Percentiles rank a stretch among this genome's conserved stretches.
Conservation (phyloP, 2,329 filamentous ascomycete species). For the Colletotrichum chrysophilum region DNA sequence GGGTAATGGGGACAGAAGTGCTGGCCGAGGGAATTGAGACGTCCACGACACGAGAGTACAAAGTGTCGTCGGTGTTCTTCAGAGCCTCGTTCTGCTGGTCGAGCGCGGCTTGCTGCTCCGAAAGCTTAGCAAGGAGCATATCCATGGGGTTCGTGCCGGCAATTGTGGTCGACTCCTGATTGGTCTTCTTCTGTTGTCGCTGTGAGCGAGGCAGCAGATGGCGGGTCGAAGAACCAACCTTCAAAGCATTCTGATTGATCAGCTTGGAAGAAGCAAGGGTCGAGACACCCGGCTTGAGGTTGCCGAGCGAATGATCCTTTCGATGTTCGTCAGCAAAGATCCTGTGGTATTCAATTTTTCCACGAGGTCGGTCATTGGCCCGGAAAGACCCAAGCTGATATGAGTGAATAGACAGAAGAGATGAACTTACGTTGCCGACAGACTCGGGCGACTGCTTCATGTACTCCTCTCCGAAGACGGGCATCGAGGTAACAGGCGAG, state of each 20-base stretch:
- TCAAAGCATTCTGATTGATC: conserved; percentile 57
- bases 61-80: conserved; percentile 44
- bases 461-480: conserved; percentile 26
- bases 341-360: background rate
- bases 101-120: conserved; percentile 71
- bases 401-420: background rate
- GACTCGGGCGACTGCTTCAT: conserved; percentile 5
- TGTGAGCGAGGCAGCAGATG: conserved; percentile 23
- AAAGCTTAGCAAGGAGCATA: conserved; percentile 73
- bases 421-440: background rate
- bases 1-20: conserved; percentile 67
- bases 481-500: conserved; percentile 15
- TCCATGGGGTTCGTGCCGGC: conserved; percentile 66
- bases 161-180: conserved; percentile 42
- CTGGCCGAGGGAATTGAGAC: conserved; percentile 51
- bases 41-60: conserved; percentile 43
- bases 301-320: background rate
- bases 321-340: background rate
- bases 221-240: conserved; percentile 43
- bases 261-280: conserved; percentile 59
- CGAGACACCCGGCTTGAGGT: conserved; percentile 47
- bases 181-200: conserved; percentile 53
- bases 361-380: background rate
- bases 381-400: background rate
- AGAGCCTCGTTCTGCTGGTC: conserved; percentile 63